Conservation (phyloP, 2,329 filamentous ascomycete genomes). For the Metarhizium humberi region DNA sequence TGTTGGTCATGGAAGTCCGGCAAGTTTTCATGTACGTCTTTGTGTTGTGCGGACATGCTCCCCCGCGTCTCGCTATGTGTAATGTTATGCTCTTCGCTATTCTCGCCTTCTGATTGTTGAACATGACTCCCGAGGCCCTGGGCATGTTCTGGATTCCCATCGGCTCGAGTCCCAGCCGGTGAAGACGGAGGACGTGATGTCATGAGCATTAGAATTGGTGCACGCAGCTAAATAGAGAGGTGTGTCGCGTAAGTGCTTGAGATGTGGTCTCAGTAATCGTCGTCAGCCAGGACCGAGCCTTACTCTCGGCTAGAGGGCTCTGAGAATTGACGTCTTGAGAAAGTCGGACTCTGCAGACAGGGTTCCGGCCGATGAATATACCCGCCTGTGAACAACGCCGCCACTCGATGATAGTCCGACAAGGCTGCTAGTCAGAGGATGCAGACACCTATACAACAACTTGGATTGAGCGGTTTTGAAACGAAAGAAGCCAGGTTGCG, state of each 20-base stretch:
- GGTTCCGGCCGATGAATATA: neutral
- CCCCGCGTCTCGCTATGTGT: neutral
- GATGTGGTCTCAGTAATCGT: neutral
- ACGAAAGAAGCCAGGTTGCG: neutral
- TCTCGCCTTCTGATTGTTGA: neutral
- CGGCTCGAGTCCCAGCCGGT: slow-evolving; percentile 4
- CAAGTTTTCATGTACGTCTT: neutral
- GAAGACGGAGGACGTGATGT: slow-evolving; percentile 6
- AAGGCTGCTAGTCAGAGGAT: neutral
- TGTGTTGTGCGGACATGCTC: neutral
- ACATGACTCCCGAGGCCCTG: neutral
- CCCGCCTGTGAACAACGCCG: neutral
- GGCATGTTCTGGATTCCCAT: slow-evolving; percentile 3
- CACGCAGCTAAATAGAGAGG: neutral
- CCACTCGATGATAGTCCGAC: neutral
- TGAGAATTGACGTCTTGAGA: neutral
- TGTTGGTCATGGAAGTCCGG: neutral
- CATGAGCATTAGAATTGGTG: slow-evolving; percentile 6
- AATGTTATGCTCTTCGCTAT: neutral
- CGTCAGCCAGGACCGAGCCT: neutral
- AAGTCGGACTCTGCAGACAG: neutral
- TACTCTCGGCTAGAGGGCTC: neutral
- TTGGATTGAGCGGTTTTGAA: neutral
- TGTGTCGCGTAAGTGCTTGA: neutral
- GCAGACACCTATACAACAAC: neutral